These are phyloP conservation scores for Cutaneotrichosporon sp. DNA, from an alignment of 1,284 basidiomycete species.

Conservation along the genomic window DNA sequence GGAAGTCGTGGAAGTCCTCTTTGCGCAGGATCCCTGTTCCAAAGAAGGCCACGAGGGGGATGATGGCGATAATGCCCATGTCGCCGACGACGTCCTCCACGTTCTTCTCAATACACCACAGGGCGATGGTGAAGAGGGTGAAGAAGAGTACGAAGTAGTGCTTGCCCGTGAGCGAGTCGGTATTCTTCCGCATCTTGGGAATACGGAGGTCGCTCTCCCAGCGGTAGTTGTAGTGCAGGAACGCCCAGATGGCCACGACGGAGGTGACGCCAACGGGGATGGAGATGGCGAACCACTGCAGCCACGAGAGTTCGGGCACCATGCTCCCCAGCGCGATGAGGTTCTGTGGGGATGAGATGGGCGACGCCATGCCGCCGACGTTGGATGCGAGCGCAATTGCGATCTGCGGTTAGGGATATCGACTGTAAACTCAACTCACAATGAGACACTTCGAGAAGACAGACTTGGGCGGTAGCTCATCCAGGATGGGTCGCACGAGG, in stretches of 20 bases:
- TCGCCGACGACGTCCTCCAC: constrained; percentile 80
- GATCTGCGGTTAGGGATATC: constrained; percentile 54
- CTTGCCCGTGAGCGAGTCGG: constrained; percentile 70
- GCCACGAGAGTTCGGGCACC: constrained; percentile 84
- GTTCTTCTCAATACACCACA: constrained; percentile 87
- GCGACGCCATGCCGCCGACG: constrained; percentile 94
- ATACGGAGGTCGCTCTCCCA: constrained; percentile 78
- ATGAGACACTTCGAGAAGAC: constrained; percentile 87
- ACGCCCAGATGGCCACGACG: constrained; percentile 82
- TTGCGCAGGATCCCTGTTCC: constrained; percentile 90
- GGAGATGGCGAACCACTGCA: constrained; percentile 88
- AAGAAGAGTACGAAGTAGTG: constrained; percentile 90
- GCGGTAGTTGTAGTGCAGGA: constrained; percentile 81
- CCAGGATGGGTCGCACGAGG: constrained; percentile 93
- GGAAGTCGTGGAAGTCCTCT: constrained; percentile 92
- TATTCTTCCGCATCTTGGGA: constrained; percentile 71
- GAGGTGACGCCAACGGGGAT: constrained; percentile 83
- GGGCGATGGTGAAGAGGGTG: constrained; percentile 74
- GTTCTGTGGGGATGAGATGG: constrained; percentile 91
- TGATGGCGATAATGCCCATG: constrained; percentile 95
- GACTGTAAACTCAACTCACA: constrained; percentile 53
- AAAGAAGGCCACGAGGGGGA: constrained; percentile 92
- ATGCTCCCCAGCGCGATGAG: constrained; percentile 85
- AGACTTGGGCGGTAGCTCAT: constrained; percentile 82
- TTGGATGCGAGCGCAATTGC: constrained; percentile 96